Base-by-base conservation (phyloP, 768 basidiomycete species). In the Pleurotus pulmonarius region DNA sequence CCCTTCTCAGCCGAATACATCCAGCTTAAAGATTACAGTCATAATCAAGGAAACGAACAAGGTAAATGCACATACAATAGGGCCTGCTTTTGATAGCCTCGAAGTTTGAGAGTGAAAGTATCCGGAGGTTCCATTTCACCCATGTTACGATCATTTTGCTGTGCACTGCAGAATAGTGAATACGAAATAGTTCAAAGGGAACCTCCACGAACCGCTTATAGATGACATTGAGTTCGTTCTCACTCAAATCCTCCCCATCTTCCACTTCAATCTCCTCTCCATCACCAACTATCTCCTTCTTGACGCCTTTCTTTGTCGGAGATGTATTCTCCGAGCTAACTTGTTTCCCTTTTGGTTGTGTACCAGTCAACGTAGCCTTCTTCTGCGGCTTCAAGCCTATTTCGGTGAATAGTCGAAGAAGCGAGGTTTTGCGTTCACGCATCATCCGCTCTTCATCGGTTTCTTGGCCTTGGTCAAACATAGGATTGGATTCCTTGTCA, bases 41-140 rank as follows among this genome's bases (percentile, higher is more conserved):
- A 46, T 8, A 39, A 25, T 41, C 1, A 43, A 13, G 18, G 45
- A n/a, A 18, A 16, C 43, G 25, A 34, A 38, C 2, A 25, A 43
- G 34, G 44, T 49, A 52, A n/a, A 25, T 49, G 6, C 13, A 69
- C 85, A 46, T 53, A 91, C 87, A 75, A 75, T 46, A 98, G 73
- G 0, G 94, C 96, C 70, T 98, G 96, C 65, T 94, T 96, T 66
- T 98, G 96, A 70, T 98, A 98, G 38, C 85, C 85, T 46, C 92
- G 82, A 24, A 96, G 71, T 2, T 77, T 85, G 37, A 95, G 72
- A 0, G 81, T 78, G 67, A 98, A 98, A 0, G 88, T 83, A 1
- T 83, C 75, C 0, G 85, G 75, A 5, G 94, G 91, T 29, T 94
- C 86, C 85, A 92, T 93, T 68, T 87, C 88, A 16, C 76, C 80